These are phyloP conservation scores for Podosphaera leucotricha DNA, from an alignment of 2,329 filamentous ascomycete genomes.

Conservation along the genomic window DNA sequence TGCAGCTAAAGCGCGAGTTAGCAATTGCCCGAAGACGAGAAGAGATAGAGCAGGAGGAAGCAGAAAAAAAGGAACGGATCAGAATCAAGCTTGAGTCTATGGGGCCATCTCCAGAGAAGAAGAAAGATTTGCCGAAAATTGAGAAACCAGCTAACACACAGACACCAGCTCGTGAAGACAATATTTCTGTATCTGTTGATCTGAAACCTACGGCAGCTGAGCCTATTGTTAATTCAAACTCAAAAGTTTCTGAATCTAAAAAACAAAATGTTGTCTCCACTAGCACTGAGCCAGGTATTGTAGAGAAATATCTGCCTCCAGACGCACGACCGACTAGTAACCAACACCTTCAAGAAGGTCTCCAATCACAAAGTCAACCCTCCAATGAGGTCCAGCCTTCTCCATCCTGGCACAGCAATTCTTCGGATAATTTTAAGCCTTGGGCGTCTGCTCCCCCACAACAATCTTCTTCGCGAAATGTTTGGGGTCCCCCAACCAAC, in stretches of 20 bases:
- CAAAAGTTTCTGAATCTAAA: conserved; percentile 1
- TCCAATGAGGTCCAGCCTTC: conserved; percentile 8
- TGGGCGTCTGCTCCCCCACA: conserved; percentile 22
- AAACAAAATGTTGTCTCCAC: not conserved
- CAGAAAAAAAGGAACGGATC: conserved; percentile 46
- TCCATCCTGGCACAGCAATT: conserved; percentile 13
- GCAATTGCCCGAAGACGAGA: conserved; percentile 45
- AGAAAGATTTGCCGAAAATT: conserved; percentile 26
- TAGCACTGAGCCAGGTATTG: conserved; percentile 3
- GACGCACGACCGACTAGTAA: conserved; percentile 8
- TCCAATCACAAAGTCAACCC: conserved; percentile 16
- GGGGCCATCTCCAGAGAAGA: conserved; percentile 37
- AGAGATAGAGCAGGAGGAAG: conserved; percentile 48
- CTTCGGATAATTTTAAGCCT: conserved; percentile 23
- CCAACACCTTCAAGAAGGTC: conserved; percentile 10
- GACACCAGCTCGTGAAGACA: conserved; percentile 11
- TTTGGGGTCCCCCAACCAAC: conserved; percentile 50
- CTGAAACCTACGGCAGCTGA: conserved; percentile 3
- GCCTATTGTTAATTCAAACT: conserved; percentile 3
- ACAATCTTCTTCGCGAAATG: conserved; percentile 28
- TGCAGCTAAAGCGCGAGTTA: conserved; percentile 45
- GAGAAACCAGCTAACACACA: conserved; percentile 18
- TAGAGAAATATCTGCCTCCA: conserved; percentile 3
- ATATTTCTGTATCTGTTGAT: conserved; percentile 1
- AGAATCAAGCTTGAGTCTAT: conserved; percentile 48